Percentiles rank a stretch among this genome's conserved stretches.
Evolutionary conservation across 495 filamentous ascomycete species (phyloP).

Genomic region (Rostrohypoxylon terebratum): DNA sequence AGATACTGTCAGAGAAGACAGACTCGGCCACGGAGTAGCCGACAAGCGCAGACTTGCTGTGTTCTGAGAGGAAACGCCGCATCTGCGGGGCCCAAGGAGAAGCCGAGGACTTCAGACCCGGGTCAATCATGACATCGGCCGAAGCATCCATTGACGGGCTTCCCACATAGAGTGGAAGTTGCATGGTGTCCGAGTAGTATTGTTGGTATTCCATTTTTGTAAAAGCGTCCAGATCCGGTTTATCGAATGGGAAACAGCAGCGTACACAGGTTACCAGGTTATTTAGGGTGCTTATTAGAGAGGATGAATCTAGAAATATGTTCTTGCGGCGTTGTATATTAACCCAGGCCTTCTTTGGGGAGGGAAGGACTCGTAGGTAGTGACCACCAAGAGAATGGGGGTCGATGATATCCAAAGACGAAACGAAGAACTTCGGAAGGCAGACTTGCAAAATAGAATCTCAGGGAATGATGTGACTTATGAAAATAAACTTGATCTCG

Average conservation of each 20-base stretch:
- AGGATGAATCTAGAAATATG: slow-evolving; percentile 6
- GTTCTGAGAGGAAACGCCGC: slow-evolving; percentile 49
- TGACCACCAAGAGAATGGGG: slow-evolving; percentile 21
- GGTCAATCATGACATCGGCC: slow-evolving; percentile 36
- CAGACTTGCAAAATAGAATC: slow-evolving; percentile 23
- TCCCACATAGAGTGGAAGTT: slow-evolving; percentile 25
- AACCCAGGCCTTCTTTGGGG: slow-evolving; percentile 24
- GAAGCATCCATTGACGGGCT: slow-evolving; percentile 23
- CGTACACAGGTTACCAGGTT: slow-evolving; percentile 4
- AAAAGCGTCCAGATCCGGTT: neutral
- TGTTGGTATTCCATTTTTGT: slow-evolving; percentile 39
- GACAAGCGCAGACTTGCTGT: slow-evolving; percentile 38
- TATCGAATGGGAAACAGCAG: neutral
- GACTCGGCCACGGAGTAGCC: slow-evolving; percentile 40
- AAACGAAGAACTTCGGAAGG: slow-evolving; percentile 12
- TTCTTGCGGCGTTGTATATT: slow-evolving; percentile 17
- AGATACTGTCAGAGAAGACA: slow-evolving; percentile 24
- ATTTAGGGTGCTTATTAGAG: neutral
- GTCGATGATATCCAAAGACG: slow-evolving; percentile 26
- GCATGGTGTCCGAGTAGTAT: slow-evolving; percentile 29
- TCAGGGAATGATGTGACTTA: slow-evolving; percentile 29
- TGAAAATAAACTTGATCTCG: slow-evolving; percentile 31
- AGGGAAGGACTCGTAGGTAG: slow-evolving; percentile 15
- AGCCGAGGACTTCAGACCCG: slow-evolving; percentile 31
- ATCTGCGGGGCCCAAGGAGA: slow-evolving; percentile 32